A percentile compares a stretch with the other conserved stretches of the same genome.
phyloP scores from a whole-genome alignment of 192 early-diverging fungal species.

The Radiomyces spectabilis region DNA sequence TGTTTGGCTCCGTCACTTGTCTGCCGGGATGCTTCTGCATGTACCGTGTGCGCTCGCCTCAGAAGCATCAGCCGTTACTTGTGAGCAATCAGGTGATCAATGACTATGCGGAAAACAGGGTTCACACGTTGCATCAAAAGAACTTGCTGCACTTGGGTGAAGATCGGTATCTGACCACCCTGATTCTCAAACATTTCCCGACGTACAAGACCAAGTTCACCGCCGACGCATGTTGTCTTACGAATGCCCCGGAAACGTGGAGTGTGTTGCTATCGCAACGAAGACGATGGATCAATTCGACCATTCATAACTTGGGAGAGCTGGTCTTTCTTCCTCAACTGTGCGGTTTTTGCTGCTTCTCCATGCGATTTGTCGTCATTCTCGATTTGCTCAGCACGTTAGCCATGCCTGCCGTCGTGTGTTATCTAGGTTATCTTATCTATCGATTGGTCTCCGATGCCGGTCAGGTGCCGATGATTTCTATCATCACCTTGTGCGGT shows the following conservation, averaged over 20 bases:
- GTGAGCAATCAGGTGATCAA: conserved; percentile 81
- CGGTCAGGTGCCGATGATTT: conserved; percentile 68
- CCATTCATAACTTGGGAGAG: conserved; percentile 96
- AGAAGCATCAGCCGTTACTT: conserved; percentile 82
- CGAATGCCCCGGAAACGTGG: conserved; percentile 91
- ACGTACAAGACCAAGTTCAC: conserved; percentile 90
- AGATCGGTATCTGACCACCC: conserved; percentile 91
- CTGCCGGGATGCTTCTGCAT: conserved; percentile 98
- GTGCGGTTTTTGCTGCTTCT: conserved; percentile 95
- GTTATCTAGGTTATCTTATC: conserved; percentile 80
- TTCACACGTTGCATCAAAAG: conserved; percentile 96
- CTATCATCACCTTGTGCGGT: conserved; percentile 74
- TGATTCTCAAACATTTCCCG: conserved; percentile 96
- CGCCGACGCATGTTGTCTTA: conserved; percentile 84
- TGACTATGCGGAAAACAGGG: conserved; percentile 89
- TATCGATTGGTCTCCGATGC: conserved; percentile 49
- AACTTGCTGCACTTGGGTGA: conserved; percentile 97
- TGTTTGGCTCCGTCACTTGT: conserved; percentile 96
- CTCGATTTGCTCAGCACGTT: conserved; percentile 89
- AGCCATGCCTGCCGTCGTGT: conserved; percentile 86
- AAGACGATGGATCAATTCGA: conserved; percentile 99
- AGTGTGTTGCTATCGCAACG: conserved; percentile 92
- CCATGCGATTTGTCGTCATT: conserved; percentile 93
- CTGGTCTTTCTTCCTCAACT: conserved; percentile 86
- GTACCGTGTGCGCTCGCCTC: conserved; percentile 91